Base-by-base conservation (phyloP, 1,139 yeast species). In the Saccharomyces hybrid region DNA sequence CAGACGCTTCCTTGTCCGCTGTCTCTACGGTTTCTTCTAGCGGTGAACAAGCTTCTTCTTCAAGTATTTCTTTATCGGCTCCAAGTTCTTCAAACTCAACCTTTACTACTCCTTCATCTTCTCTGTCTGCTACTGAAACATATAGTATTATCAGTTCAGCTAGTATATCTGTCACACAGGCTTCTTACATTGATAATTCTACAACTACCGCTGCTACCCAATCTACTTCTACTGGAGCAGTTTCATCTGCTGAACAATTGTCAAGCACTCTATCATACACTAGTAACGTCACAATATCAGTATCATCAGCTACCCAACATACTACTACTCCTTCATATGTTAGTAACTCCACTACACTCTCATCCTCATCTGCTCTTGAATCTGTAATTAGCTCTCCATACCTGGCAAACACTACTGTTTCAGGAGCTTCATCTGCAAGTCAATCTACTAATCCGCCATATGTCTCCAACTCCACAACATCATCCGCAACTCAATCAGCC, bases 401-500 rank as follows among this genome's bases (percentile, higher is more conserved):
- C 23, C n/a, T 23, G 28, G 27, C 48, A 5, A 34, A 31, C 51
- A 14, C 32, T 32, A 46, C 19, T 46, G 49, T 49, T 48, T n/a
- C n/a, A 27, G 49, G 31, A 26, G 27, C 27, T 26, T 26, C 27
- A 26, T 26, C 47, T 48, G 28, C 27, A 26, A 26, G 27, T 26
- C 27, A 26, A 26, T 26, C 23, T 5, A 54, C 50, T 44, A 55
- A 52, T n/a, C 41, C 52, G 23, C 51, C 31, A 44, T 47, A 44
- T 13, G 52, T 55, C 13, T 53, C 51, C 31, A 48, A 48, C 16
- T 34, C 42, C 19, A 34, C 42, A 16, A 14, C 52, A 28, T 46
- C 48, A n/a, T 47, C 57, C n/a, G 44, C 42, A 7, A 57, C 60
- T 8, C 52, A 54, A 13, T 52, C 56, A 11, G 59, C 56, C 5